Evolutionary conservation across 2,329 filamentous ascomycete genomes (phyloP).

Genomic region (Huntiella abstrusa): DNA sequence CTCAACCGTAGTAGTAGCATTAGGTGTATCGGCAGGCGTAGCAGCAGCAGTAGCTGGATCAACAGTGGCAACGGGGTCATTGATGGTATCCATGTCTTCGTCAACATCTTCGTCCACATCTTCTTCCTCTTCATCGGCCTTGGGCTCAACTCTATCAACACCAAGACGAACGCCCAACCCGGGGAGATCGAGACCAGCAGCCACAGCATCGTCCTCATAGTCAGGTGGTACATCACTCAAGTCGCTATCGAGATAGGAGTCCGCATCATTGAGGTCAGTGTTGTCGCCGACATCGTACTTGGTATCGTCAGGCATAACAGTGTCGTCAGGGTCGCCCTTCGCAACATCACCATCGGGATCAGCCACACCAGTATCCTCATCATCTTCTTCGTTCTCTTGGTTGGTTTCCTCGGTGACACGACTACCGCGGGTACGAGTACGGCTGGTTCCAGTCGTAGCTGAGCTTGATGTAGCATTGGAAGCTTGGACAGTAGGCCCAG

Average conservation of each 20-base stretch:
- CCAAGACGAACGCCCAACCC: background rate
- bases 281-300: conserved; percentile 17
- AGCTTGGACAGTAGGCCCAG: background rate
- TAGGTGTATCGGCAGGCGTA: conserved; percentile 15
- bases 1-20: conserved; percentile 5
- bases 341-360: conserved; percentile 15
- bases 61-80: conserved; percentile 11
- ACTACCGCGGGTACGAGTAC: conserved; percentile 1
- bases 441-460: background rate
- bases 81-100: conserved; percentile 12
- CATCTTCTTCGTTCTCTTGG: conserved; percentile 23
- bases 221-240: conserved; percentile 43
- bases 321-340: conserved; percentile 13
- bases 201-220: conserved; percentile 31
- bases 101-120: conserved; percentile 10
- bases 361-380: conserved; percentile 13
- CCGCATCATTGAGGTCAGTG: conserved; percentile 15
- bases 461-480: background rate
- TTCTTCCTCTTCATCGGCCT: conserved; percentile 12
- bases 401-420: conserved; percentile 16
- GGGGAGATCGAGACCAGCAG: background rate
- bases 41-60: conserved; percentile 13
- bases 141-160: background rate
- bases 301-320: conserved; percentile 13
- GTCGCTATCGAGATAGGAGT: conserved; percentile 50